Percentiles rank a stretch among this genome's conserved stretches.
These are phyloP conservation scores for Penicillium sp. DNA, from an alignment of 2,329 filamentous ascomycete species.

Conservation along the genomic window DNA sequence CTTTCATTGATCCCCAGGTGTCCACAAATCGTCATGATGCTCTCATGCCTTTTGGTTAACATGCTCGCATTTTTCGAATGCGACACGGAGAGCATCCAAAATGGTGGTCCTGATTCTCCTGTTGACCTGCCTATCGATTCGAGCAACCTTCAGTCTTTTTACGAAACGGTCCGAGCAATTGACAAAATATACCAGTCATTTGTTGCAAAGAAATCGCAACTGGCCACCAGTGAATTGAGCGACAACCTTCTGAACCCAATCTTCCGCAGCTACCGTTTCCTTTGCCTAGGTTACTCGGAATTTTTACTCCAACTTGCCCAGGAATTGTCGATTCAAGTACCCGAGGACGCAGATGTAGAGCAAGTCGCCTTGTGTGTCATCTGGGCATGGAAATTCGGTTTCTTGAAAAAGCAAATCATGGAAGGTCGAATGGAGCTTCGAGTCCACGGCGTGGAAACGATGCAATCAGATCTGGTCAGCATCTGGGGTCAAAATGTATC, in stretches of 20 bases:
- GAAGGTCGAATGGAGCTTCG: slow-evolving; percentile 90
- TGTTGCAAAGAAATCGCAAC: slow-evolving; percentile 43
- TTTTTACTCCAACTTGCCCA: slow-evolving; percentile 35
- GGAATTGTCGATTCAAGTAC: slow-evolving; percentile 37
- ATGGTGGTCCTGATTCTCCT: slow-evolving; percentile 20
- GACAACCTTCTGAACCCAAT: slow-evolving; percentile 37
- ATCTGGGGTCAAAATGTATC: slow-evolving; percentile 63
- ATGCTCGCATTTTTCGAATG: slow-evolving; percentile 32
- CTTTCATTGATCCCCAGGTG: slow-evolving; percentile 30
- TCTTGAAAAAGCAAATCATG: slow-evolving; percentile 69
- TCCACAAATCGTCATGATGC: slow-evolving; percentile 25
- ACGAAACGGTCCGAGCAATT: slow-evolving; percentile 31
- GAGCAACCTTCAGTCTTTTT: slow-evolving; percentile 23
- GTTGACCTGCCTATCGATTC: slow-evolving; percentile 18
- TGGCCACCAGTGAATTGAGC: slow-evolving; percentile 44
- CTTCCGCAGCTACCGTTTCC: slow-evolving; percentile 29
- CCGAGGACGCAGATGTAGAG: slow-evolving; percentile 25
- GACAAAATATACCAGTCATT: slow-evolving; percentile 40
- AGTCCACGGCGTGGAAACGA: slow-evolving; percentile 70
- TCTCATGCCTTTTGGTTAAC: slow-evolving; percentile 25
- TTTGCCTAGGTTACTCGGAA: slow-evolving; percentile 31
- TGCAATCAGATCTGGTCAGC: slow-evolving; percentile 68
- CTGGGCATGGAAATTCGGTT: slow-evolving; percentile 66
- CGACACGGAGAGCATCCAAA: slow-evolving; percentile 26
- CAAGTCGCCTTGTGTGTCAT: slow-evolving; percentile 37